These are phyloP conservation scores for Pseudotsuga menziesii DNA, from an alignment of 75 land plant genomes.

Conservation along the genomic window DNA sequence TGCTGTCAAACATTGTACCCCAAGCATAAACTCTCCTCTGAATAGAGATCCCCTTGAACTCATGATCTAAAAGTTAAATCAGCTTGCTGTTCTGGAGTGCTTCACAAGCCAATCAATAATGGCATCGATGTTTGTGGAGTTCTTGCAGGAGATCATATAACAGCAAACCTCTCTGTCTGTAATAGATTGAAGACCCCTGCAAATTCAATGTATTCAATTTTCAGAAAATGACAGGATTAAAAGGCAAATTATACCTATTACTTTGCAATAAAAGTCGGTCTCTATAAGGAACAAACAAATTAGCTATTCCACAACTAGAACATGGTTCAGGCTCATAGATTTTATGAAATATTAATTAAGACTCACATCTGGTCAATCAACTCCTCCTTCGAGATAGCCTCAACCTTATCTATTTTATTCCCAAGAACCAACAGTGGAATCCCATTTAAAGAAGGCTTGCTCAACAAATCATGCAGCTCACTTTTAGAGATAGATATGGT, in stretches of 20 bases:
- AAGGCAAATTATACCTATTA: neutral
- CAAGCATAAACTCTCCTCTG: no score
- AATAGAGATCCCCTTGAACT: no score
- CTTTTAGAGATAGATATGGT: constrained; percentile 69
- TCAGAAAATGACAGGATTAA: constrained; percentile 2
- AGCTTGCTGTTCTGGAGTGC: constrained; percentile 76
- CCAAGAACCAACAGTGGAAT: constrained; percentile 89
- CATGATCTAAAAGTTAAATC: neutral
- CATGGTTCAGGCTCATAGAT: neutral
- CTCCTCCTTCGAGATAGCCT: constrained; percentile 79
- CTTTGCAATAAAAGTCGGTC: neutral
- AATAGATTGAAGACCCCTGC: constrained; percentile 56
- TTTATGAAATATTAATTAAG: neutral
- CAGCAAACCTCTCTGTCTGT: constrained; percentile 84
- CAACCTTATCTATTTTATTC: constrained; percentile 91
- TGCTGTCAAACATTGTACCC: no score
- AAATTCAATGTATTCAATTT: neutral
- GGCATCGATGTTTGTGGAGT: constrained; percentile 76
- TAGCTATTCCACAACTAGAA: neutral
- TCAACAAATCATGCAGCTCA: constrained; percentile 81
- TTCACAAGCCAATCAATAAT: constrained; percentile 96
- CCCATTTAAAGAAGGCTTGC: constrained; percentile 72
- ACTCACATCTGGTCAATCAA: constrained; percentile 87
- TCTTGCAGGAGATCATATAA: constrained; percentile 93
- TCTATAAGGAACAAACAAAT: neutral